A percentile compares a stretch with the other conserved stretches of the same genome.
phyloP scores from a whole-genome alignment of 768 basidiomycete genomes.

The Lactarius hatsudake region DNA sequence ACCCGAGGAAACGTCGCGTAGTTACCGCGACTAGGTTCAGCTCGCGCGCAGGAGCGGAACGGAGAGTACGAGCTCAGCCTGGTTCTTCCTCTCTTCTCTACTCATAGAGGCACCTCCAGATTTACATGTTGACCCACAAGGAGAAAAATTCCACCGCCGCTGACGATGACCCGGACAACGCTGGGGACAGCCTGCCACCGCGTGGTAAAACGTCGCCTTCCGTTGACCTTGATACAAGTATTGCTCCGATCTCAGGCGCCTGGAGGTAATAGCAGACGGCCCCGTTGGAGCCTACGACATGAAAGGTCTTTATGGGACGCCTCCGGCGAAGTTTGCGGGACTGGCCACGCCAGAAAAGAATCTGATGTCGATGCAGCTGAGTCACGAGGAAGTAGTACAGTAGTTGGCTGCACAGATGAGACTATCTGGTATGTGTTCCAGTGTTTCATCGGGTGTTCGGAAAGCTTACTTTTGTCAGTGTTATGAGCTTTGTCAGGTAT shows the following conservation, averaged over 20 bases:
- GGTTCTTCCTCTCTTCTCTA: background rate
- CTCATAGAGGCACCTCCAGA: conserved; percentile 40
- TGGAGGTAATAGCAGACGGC: conserved; percentile 67
- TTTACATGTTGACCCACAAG: conserved; percentile 80
- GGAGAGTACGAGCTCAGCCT: conserved; percentile 54
- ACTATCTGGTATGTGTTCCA: conserved; percentile 73
- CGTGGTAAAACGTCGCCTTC: conserved; percentile 33
- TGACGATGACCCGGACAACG: conserved; percentile 30
- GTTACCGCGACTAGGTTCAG: conserved; percentile 89
- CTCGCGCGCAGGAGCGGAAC: conserved; percentile 74
- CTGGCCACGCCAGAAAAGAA: conserved; percentile 88
- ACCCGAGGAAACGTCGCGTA: conserved; percentile 77
- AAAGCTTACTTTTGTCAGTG: conserved; percentile 35
- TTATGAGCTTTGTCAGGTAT: conserved; percentile 63
- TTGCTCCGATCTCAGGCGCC: conserved; percentile 67
- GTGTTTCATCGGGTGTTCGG: background rate
- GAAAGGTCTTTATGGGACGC: conserved; percentile 59
- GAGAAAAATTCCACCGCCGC: conserved; percentile 44
- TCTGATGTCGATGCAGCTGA: conserved; percentile 91
- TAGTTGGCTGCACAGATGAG: conserved; percentile 90
- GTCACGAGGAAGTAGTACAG: conserved; percentile 90
- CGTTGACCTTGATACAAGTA: conserved; percentile 63
- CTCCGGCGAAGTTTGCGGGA: conserved; percentile 71
- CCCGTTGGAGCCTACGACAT: conserved; percentile 38
- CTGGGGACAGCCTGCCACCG: conserved; percentile 25